These are phyloP conservation scores for Clonostachys chloroleuca DNA, from an alignment of 2,329 filamentous ascomycete species.

Conservation along the genomic window DNA sequence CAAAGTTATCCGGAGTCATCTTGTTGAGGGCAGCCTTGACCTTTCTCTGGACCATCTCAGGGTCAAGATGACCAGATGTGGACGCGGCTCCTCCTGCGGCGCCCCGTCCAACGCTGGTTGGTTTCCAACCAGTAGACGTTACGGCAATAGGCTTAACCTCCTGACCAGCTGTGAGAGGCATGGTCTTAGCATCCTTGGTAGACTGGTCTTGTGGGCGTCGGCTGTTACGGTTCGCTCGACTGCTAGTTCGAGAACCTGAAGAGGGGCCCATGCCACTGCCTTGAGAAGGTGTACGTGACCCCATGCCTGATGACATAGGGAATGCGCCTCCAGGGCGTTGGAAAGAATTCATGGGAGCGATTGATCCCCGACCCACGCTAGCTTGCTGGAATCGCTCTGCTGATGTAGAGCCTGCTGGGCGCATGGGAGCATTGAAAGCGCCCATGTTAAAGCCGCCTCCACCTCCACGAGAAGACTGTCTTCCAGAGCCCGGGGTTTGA, in stretches of 20 bases:
- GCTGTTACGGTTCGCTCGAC: slow-evolving; percentile 58
- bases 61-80: slow-evolving; percentile 63
- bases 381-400: slow-evolving; percentile 69
- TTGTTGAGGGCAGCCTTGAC: slow-evolving; percentile 98
- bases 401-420: slow-evolving; percentile 75
- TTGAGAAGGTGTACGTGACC: slow-evolving; percentile 57
- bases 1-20: slow-evolving; percentile 99
- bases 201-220: slow-evolving; percentile 58
- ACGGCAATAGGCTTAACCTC: slow-evolving; percentile 76
- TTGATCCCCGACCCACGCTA: slow-evolving; percentile 39
- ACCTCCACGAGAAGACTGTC: slow-evolving; percentile 47
- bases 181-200: slow-evolving; percentile 72
- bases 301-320: slow-evolving; percentile 56
- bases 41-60: slow-evolving; percentile 94
- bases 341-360: slow-evolving; percentile 35
- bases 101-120: slow-evolving; percentile 59
- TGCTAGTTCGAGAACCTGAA: slow-evolving; percentile 67
- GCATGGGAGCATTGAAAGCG: slow-evolving; percentile 51
- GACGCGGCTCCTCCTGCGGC: slow-evolving; percentile 28
- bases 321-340: slow-evolving; percentile 51
- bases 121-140: slow-evolving; percentile 83
- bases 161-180: slow-evolving; percentile 83
- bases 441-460: slow-evolving; percentile 62
- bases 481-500: slow-evolving; percentile 49
- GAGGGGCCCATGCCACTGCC: slow-evolving; percentile 53